A percentile compares a stretch with the other conserved stretches of the same genome.
phyloP scores from a whole-genome alignment of 768 basidiomycete genomes.

The Phaeotremella skinneri region DNA sequence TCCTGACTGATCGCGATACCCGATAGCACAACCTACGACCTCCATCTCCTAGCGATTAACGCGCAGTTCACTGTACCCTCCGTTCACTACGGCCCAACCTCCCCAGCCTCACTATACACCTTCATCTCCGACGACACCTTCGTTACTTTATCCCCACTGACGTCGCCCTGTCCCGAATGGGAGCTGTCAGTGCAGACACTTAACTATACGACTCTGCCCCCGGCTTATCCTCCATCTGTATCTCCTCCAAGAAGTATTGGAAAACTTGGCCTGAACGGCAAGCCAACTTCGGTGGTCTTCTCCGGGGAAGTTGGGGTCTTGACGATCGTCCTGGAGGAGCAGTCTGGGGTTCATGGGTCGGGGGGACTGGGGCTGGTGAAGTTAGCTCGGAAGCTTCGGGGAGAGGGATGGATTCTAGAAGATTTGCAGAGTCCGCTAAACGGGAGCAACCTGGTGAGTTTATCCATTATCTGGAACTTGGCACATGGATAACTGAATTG shows the following conservation, averaged over 20 bases:
- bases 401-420: neutral
- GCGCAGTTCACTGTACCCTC: conserved; percentile 22
- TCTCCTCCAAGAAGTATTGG: neutral
- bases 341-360: neutral
- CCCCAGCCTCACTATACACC: conserved; percentile 7
- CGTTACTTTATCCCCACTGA: conserved; percentile 1
- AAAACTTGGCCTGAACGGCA: neutral
- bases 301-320: conserved; percentile 5
- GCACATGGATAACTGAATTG: too few species aligned
- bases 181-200: conserved; percentile 2
- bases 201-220: conserved; percentile 15
- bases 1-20: neutral
- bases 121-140: conserved; percentile 17
- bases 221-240: conserved; percentile 13
- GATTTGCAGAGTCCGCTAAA: neutral
- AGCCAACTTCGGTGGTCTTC: neutral
- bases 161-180: neutral
- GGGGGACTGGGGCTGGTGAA: neutral
- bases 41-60: conserved; percentile 24
- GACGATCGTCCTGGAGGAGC: neutral
- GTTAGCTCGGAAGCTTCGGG: neutral
- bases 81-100: conserved; percentile 5
- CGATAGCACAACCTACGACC: conserved; percentile 12
- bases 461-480: neutral
- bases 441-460: neutral